A percentile compares a stretch with the other conserved stretches of the same genome.
Evolutionary conservation across 495 filamentous ascomycete genomes (phyloP).

Genomic region (Neurospora sublineolata): DNA sequence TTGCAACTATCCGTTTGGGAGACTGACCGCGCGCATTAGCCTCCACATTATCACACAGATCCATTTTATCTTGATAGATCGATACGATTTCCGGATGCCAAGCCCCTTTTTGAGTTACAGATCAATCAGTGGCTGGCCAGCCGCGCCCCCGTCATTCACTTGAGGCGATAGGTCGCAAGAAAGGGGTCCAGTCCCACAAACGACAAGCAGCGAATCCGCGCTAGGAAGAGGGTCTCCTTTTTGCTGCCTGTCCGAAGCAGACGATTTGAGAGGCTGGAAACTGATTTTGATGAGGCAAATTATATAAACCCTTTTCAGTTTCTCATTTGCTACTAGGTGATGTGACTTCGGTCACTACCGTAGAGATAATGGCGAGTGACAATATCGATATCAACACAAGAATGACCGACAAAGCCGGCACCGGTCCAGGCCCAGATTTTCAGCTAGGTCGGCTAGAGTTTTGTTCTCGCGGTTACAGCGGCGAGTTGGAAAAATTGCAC

Average conservation of each 20-base stretch:
- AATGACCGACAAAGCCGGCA: background rate
- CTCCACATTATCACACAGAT: background rate
- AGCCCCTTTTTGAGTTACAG: background rate
- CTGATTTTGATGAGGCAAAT: background rate
- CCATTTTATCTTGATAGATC: background rate
- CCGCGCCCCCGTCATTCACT: background rate
- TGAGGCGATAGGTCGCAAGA: background rate
- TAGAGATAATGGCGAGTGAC: background rate
- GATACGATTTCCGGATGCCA: background rate
- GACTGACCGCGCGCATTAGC: background rate
- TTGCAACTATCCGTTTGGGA: background rate
- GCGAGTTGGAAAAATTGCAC: background rate
- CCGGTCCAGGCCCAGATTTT: background rate
- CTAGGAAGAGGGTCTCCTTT: background rate
- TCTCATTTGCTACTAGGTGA: background rate
- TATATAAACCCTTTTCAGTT: background rate
- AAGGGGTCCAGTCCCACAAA: background rate
- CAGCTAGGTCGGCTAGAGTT: background rate
- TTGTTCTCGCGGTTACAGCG: background rate
- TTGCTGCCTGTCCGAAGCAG: background rate
- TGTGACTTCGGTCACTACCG: background rate
- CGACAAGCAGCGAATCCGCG: background rate
- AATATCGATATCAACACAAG: background rate
- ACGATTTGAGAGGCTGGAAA: background rate
- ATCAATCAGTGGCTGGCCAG: background rate